A percentile compares a stretch with the other conserved stretches of the same genome.
phyloP scores from a whole-genome alignment of 2,329 filamentous ascomycete genomes.

The Colletotrichum gigasporum region DNA sequence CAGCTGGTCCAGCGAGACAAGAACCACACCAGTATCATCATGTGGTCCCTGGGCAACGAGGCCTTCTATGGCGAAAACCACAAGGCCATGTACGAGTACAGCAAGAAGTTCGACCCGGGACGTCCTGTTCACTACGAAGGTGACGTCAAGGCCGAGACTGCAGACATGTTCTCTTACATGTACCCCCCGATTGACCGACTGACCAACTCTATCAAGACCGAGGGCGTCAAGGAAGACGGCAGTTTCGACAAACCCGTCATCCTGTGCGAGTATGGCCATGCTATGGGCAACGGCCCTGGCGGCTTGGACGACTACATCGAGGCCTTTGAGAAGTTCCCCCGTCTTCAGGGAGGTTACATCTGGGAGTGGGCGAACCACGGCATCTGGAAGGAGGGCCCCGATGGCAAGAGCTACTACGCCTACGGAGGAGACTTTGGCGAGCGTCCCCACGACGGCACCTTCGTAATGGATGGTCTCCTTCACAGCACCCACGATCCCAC shows the following conservation, averaged over 20 bases:
- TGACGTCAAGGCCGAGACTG: conserved; percentile 65
- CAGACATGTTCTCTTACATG: conserved; percentile 76
- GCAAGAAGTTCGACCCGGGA: conserved; percentile 64
- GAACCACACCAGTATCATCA: conserved; percentile 75
- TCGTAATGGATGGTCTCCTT: conserved; percentile 70
- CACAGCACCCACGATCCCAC: conserved; percentile 64
- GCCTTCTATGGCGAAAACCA: conserved; percentile 77
- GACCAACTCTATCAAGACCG: conserved; percentile 52
- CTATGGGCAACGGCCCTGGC: conserved; percentile 81
- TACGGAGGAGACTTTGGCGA: conserved; percentile 73
- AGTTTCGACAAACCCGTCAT: conserved; percentile 66
- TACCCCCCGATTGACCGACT: conserved; percentile 66
- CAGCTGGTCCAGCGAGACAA: conserved; percentile 75
- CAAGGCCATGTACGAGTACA: conserved; percentile 72
- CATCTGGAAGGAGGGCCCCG: conserved; percentile 55
- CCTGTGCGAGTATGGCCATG: conserved; percentile 66
- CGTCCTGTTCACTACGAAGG: conserved; percentile 75
- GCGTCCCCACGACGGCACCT: conserved; percentile 66
- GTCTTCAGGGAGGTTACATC: conserved; percentile 73
- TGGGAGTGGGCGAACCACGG: conserved; percentile 75
- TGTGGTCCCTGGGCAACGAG: conserved; percentile 80
- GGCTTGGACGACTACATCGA: conserved; percentile 74
- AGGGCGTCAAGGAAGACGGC: conserved; percentile 52
- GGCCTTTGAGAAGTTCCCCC: conserved; percentile 67
- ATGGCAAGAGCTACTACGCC: conserved; percentile 59